Conservation (phyloP, 768 basidiomycete genomes). For the Tulasnella sp. region DNA sequence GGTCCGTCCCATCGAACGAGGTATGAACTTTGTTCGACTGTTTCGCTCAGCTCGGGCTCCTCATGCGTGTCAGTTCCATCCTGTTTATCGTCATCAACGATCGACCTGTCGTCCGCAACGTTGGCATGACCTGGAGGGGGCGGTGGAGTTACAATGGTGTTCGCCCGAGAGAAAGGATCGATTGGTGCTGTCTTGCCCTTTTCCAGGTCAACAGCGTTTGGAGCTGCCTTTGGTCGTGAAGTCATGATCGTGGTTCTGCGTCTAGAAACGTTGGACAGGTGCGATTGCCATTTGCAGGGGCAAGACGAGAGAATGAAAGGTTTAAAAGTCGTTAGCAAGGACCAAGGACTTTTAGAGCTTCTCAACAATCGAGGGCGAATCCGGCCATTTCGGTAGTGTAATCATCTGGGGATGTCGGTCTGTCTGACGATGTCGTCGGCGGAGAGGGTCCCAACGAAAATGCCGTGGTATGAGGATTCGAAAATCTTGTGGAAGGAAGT, state of each 20-base stretch:
- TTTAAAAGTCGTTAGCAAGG: neutral
- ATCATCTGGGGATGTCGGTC: neutral
- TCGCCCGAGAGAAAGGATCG: neutral
- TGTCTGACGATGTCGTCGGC: neutral
- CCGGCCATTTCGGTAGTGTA: neutral
- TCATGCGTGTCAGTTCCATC: neutral
- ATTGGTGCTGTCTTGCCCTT: neutral
- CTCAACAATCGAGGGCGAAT: neutral
- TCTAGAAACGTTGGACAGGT: neutral
- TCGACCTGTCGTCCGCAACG: neutral
- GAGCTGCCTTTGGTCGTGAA: neutral
- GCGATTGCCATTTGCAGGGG: neutral
- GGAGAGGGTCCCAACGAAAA: neutral
- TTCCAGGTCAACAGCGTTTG: neutral
- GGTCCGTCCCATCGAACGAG: conserved; percentile 21
- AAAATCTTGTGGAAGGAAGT: neutral
- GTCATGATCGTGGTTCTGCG: neutral
- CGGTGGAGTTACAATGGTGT: neutral
- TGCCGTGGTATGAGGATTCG: neutral
- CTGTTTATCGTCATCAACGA: neutral
- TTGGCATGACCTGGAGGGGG: neutral
- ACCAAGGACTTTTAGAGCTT: neutral
- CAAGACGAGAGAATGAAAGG: neutral
- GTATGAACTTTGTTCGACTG: neutral
- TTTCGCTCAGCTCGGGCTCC: neutral